Percentiles rank a stretch among this genome's conserved stretches.
These are phyloP conservation scores for Leucogyrophana mollusca DNA, from an alignment of 768 basidiomycete species.

Conservation along the genomic window DNA sequence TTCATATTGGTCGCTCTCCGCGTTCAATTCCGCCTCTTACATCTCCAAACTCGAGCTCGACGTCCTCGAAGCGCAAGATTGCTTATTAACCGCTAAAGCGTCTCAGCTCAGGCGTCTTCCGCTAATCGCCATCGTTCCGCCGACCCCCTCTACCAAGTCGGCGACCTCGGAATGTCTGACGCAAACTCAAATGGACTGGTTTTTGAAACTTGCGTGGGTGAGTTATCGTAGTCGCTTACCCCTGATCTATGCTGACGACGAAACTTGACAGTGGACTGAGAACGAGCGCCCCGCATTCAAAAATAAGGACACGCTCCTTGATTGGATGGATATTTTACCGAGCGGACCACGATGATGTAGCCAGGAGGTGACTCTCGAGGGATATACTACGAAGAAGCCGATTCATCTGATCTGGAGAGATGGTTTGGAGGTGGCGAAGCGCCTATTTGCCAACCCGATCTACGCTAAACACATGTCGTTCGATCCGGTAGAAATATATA, in stretches of 20 bases:
- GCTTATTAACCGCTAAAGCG: conserved; percentile 28
- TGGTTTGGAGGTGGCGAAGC: conserved; percentile 22
- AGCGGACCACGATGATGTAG: conserved; percentile 19
- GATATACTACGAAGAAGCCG: conserved; percentile 14
- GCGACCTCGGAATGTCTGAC: conserved; percentile 5
- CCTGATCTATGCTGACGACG: too few species aligned
- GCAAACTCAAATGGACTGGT: conserved; percentile 1
- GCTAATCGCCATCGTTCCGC: conserved; percentile 3
- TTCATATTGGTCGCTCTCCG: conserved; percentile 20
- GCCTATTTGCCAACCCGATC: conserved; percentile 22
- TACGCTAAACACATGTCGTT: conserved; percentile 13
- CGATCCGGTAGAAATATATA: conserved; percentile 18
- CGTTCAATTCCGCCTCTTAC: conserved; percentile 18
- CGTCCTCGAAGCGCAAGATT: conserved; percentile 31
- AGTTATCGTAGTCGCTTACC: too few species aligned
- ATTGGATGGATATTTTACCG: conserved; percentile 18
- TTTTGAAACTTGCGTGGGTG: conserved; percentile 2
- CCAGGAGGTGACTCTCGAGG: conserved; percentile 3
- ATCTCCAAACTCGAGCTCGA: conserved; percentile 10
- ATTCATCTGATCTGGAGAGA: conserved; percentile 25
- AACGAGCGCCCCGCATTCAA: not conserved
- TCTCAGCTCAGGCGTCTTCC: conserved; percentile 12
- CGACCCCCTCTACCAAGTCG: not conserved
- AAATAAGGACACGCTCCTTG: conserved; percentile 1
- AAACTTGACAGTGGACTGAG: too few species aligned